Base-by-base conservation (phyloP, 139 green algal genomes). In the Coccomyxa sp. region DNA sequence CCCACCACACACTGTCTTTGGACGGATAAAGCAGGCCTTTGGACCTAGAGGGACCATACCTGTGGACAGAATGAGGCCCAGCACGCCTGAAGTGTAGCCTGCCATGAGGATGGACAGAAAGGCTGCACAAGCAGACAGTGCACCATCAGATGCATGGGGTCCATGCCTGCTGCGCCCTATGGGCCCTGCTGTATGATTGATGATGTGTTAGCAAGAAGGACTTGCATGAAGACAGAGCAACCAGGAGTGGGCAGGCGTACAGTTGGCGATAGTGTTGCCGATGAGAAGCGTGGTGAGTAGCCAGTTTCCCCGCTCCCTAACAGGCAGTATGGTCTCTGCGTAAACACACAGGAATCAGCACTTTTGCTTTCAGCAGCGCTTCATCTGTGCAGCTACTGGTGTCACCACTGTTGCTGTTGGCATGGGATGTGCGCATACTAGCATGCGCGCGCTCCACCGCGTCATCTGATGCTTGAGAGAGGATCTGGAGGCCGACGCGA, bases 281-380 rank as follows among this genome's bases (percentile, higher is more conserved):
- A 93, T 85, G 37, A 93, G 86, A 29, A 93, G 81, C 34, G 86
- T 91, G 76, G 85, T 90, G 27, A 93, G 78, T 58, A 93, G 79
- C 41, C 89, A 69, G 80, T 93, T 93, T 24, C 89, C 89, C 35
- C 83, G 80, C 58, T 83, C 38, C 22, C 89, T 80, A 8, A 93
- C 82, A 68, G 83, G 78, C 27, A 87, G 68, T 16, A 70, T 54
- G 2, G 22, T 14, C 34, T 73, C 40, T 70, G 73, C 33, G 33
- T 31, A 18, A 39, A 8, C 58, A 75, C 22, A 2, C 22, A 29
- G 36, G 10, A 36, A 7, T 7, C 10, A 71, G n/a, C 64, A 71
- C 2, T 71, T 18, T 36, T 36, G n/a, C 12, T 35, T 18, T 71
- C 27, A 34, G n/a, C 6, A 14, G 35, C 29, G 29, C 27, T 36